phyloP scores from a whole-genome alignment of 306 rosid species.

The Gynostemma pentaphyllum region DNA sequence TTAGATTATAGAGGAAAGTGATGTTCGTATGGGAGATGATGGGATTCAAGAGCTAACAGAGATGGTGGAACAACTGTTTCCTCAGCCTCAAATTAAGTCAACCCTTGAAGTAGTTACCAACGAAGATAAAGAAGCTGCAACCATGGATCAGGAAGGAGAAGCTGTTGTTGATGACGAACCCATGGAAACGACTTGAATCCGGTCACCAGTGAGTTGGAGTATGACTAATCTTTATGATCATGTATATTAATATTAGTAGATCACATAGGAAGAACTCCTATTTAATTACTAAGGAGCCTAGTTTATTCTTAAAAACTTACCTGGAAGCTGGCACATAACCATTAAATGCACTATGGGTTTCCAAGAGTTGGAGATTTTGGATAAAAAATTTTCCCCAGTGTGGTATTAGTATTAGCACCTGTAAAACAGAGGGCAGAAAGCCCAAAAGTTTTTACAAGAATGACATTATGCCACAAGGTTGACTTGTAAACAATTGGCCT shows the following conservation, averaged over 20 bases:
- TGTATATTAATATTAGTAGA: no score
- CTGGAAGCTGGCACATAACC: background rate
- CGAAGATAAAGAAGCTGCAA: background rate
- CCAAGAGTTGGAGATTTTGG: no score
- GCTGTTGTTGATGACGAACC: background rate
- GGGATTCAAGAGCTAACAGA: constrained; percentile 29
- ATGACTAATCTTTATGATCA: no score
- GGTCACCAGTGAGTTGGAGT: no score
- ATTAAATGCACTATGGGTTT: background rate
- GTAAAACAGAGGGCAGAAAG: no score
- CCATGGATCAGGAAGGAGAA: background rate
- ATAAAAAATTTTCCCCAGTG: no score
- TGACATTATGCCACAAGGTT: no score
- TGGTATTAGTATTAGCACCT: no score
- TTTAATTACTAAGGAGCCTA: no score
- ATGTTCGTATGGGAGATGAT: constrained; percentile 30
- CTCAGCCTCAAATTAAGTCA: constrained; percentile 9
- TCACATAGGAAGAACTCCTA: no score
- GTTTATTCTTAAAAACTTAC: background rate
- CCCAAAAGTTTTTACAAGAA: no score
- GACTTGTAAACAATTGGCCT: background rate
- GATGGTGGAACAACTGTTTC: constrained; percentile 38
- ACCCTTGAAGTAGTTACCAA: background rate
- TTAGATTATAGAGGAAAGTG: constrained; percentile 40
- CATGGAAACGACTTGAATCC: background rate